Percentiles rank a stretch among this genome's conserved stretches.
phyloP scores from a whole-genome alignment of 2,329 filamentous ascomycete genomes.

The Verticillium klebahnii region DNA sequence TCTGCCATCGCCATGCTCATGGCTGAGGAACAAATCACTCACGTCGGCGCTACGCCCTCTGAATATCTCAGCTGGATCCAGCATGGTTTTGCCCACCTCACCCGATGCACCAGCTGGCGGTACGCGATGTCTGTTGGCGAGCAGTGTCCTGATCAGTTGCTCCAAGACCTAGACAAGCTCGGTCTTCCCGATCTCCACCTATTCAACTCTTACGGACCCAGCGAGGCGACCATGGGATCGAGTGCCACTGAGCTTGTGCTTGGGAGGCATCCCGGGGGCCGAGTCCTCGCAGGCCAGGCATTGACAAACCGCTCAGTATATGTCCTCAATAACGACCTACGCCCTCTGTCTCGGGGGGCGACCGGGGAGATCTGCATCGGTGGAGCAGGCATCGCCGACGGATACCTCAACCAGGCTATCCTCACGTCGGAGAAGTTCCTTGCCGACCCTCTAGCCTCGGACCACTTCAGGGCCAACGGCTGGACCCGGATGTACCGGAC shows the following conservation, averaged over 20 bases:
- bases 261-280: too few relatives aligned
- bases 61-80: slow-evolving; percentile 30
- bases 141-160: too few relatives aligned
- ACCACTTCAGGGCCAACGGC: too few relatives aligned
- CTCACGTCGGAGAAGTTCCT: too few relatives aligned
- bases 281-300: slow-evolving; percentile 8
- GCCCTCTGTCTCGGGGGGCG: slow-evolving; percentile 31
- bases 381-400: slow-evolving; percentile 22
- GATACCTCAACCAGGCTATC: slow-evolving; percentile 21
- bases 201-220: slow-evolving; percentile 25
- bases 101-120: slow-evolving; percentile 11
- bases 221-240: slow-evolving; percentile 15
- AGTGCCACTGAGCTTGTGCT: too few relatives aligned
- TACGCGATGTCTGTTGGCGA: slow-evolving; percentile 4
- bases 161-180: slow-evolving; percentile 4
- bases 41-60: slow-evolving; percentile 33
- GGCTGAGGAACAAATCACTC: slow-evolving; percentile 24
- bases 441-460: too few relatives aligned
- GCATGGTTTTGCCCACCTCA: slow-evolving; percentile 10
- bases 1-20: slow-evolving; percentile 30
- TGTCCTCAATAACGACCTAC: slow-evolving; percentile 29
- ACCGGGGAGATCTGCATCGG: slow-evolving; percentile 27
- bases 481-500: slow-evolving; percentile 28
- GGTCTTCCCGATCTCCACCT: slow-evolving; percentile 3
- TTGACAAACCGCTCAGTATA: slow-evolving; percentile 31